Base-by-base conservation (phyloP, 805 yeast species). In the Metschnikowia matae region DNA sequence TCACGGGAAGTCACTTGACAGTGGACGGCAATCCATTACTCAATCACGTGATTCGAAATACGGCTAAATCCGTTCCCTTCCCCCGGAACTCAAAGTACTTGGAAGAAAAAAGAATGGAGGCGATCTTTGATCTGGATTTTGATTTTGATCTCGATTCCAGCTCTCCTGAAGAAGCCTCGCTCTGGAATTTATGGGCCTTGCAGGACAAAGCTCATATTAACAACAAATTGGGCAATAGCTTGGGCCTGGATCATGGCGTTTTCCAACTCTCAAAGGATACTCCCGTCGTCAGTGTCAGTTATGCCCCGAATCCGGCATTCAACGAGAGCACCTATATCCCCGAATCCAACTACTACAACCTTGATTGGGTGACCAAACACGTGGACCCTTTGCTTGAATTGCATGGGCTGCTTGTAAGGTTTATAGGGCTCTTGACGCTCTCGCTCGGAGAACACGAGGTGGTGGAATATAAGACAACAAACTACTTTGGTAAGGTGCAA, bases 401-500 rank as follows among this genome's bases (percentile, higher is more conserved):
- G 15, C 78, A 73, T 52, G 67, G 68, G 0, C 65, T 66, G 62
- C 58, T 73, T 46, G 65, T 73, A 29, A 54, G 71, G 33, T 71
- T 58, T 43, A 35, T 71, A 35, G 78, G 78, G 3, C 56, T 73
- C 26, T 53, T 73, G 39, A 58, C 62, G 1, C 65, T 73, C 8
- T 58, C 71, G 3, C 53, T 73, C 18, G 63, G 71, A 43, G 78
- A 73, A 41, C 74, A 68, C 49, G 77, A 73, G 49, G 69, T 71
- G 8, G 66, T 68, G 23, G 65, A 66, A 46, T 62, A 57, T 48
- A 62, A 60, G 36, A 57, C 69, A 1, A 32, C 48, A 2, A 49
- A 53, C 3, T 69, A 67, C 54, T 60, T 63, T 46, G 34, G 44
- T 1, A 44, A 50, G 8, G 58, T 68, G 10, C 48, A 43, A 17